A percentile compares a stretch with the other conserved stretches of the same genome.
phyloP scores from a whole-genome alignment of 2,329 filamentous ascomycete species.

The Tolypocladium pustulatum region DNA sequence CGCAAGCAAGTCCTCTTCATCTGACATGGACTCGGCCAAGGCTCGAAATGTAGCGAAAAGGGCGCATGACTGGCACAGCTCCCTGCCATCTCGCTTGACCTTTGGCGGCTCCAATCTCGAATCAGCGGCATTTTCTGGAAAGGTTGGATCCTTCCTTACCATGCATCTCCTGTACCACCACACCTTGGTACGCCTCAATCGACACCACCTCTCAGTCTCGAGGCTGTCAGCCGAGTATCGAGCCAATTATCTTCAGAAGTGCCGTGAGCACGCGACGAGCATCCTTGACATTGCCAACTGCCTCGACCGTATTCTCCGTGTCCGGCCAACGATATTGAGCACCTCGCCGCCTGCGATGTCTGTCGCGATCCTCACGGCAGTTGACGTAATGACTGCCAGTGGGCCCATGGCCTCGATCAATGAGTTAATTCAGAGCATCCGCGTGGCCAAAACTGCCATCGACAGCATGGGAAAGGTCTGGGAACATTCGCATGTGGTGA shows the following conservation, averaged over 20 bases:
- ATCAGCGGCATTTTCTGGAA: slow-evolving; percentile 38
- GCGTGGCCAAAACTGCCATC: slow-evolving; percentile 40
- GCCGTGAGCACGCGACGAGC: slow-evolving; percentile 40
- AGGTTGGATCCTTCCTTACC: slow-evolving; percentile 48
- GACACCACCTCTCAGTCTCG: slow-evolving; percentile 36
- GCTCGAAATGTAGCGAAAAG: slow-evolving; percentile 38
- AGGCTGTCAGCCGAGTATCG: slow-evolving; percentile 29
- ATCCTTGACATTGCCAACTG: slow-evolving; percentile 37
- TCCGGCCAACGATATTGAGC: slow-evolving; percentile 17
- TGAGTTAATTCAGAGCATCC: slow-evolving; percentile 41
- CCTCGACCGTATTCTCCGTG: slow-evolving; percentile 25
- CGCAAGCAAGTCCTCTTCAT: slow-evolving; percentile 15
- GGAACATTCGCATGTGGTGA: slow-evolving; percentile 44
- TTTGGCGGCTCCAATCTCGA: slow-evolving; percentile 49
- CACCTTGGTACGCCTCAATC: slow-evolving; percentile 53
- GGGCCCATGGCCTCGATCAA: slow-evolving; percentile 41
- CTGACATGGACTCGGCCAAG: slow-evolving; percentile 16
- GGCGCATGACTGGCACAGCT: slow-evolving; percentile 46
- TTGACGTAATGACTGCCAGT: slow-evolving; percentile 55
- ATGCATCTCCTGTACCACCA: slow-evolving; percentile 60
- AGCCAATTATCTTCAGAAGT: slow-evolving; percentile 33
- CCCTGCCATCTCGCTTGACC: slow-evolving; percentile 42
- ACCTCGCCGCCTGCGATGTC: slow-evolving; percentile 52
- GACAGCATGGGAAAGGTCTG: slow-evolving; percentile 47
- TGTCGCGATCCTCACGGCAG: slow-evolving; percentile 50